Evolutionary conservation across 305 asterid genomes (phyloP).

Genomic region (Fraxinus nigra): DNA sequence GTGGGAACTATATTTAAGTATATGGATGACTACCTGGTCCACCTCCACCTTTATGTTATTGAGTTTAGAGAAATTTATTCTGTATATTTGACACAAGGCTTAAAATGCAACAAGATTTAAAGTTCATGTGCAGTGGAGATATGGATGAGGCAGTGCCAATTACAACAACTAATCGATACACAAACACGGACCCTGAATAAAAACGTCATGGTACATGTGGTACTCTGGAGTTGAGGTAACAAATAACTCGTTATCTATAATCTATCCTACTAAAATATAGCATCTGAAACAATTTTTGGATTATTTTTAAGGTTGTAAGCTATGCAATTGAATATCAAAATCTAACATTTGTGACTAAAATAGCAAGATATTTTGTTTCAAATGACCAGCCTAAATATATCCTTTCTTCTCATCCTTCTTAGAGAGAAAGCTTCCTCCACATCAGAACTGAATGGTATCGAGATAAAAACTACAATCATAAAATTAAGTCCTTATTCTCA

Average conservation of each 20-base stretch:
- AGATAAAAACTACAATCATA: background rate
- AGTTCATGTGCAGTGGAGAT: background rate
- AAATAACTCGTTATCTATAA: background rate
- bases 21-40: background rate
- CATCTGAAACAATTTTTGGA: background rate
- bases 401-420: background rate
- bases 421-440: background rate
- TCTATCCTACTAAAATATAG: background rate
- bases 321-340: background rate
- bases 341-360: background rate
- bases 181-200: background rate
- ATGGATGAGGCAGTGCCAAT: background rate
- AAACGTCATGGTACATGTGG: background rate
- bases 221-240: background rate
- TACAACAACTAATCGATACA: background rate
- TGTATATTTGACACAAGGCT: background rate
- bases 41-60: background rate
- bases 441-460: background rate
- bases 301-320: background rate
- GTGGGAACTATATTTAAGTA: background rate
- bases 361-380: background rate
- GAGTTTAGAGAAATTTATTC: background rate
- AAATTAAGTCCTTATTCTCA: background rate
- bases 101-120: background rate
- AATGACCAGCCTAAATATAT: background rate